Base-by-base conservation (phyloP, 2,329 filamentous ascomycete genomes). In the Ophiognomonia clavigignenti-juglandacearum region DNA sequence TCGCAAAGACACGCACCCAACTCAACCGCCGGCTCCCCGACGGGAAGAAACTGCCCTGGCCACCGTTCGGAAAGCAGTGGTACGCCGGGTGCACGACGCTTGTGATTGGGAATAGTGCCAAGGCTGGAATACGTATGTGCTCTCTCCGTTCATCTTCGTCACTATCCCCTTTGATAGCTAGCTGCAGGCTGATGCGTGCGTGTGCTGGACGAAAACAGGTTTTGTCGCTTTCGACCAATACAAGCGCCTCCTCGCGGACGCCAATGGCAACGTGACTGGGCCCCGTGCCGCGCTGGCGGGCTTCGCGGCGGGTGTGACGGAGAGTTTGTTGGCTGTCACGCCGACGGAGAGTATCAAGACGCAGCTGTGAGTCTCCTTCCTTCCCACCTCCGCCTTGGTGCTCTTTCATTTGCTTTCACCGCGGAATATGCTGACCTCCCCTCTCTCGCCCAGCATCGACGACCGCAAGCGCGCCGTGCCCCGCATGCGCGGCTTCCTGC, bases 311-410 rank as follows among this genome's bases (percentile, higher is more conserved):
- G 93, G 93, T 47, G 87, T 95, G 43, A 97, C 92, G 3, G 93
- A 98, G 71, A 95, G 88, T 4, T 70, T 96, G 43, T 71, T 98
- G 3, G 93, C 93, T 10, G 93, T 98, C 27, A 98, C 93, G 27
- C 93, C 93, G 0, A 96, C 95, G 50, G 93, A 98, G 71, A 95
- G 88, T 60, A 96, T 98, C 69, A 98, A 98, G 75, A 98, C 93
- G 42, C 95, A 95, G 57, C 73, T 98, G 78, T 86, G 64, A 45
- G 72, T 54, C 14, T 54, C 43, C 22, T 23, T 6, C 6, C 22
- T 7, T n/a, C n/a, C n/a, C n/a, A n/a, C n/a, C 19, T 9, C 5
- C 20, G 18, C 6, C 9, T n/a, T 19, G 29, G 35, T 31, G 35
- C 32, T 53, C 23, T 20, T 32, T 24, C 39, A 1, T 16, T n/a